A percentile compares a stretch with the other conserved stretches of the same genome.
Conservation (phyloP, 352 stramenopile genomes). For the Phytophthora cryptogea region DNA sequence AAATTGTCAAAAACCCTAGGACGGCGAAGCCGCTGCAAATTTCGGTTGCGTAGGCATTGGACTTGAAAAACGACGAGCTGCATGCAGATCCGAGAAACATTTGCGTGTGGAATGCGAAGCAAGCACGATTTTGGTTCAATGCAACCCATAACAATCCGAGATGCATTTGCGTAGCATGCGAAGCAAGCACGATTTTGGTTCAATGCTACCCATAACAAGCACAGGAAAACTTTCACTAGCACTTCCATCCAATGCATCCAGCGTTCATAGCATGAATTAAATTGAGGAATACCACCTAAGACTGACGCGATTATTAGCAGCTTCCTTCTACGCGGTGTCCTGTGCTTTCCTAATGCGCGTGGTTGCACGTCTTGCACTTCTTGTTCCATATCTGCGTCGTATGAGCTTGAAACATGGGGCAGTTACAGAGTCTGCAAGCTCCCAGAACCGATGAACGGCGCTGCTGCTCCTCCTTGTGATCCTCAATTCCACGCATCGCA, state of each 20-base stretch:
- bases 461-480: slow-evolving; percentile 44
- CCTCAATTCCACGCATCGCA: slow-evolving; percentile 54
- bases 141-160: too few species aligned
- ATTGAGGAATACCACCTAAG: neutral
- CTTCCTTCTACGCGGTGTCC: neutral
- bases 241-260: neutral
- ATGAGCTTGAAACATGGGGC: slow-evolving; percentile 64
- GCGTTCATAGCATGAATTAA: slow-evolving; percentile 2
- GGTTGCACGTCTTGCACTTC: slow-evolving; percentile 73
- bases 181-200: slow-evolving; percentile 6
- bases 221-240: neutral
- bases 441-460: slow-evolving; percentile 58
- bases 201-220: too few species aligned
- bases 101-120: neutral
- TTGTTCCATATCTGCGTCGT: slow-evolving; percentile 75
- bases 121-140: slow-evolving; percentile 5
- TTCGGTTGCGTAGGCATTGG: slow-evolving; percentile 19
- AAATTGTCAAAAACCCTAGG: slow-evolving; percentile 44
- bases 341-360: slow-evolving; percentile 47
- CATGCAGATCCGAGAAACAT: too few species aligned
- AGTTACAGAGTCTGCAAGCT: slow-evolving; percentile 58
- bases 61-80: too few species aligned
- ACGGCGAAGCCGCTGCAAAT: slow-evolving; percentile 49
- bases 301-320: neutral
- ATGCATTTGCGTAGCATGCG: neutral